Base-by-base conservation (phyloP, 768 basidiomycete genomes). In the Psilocybe sp. region DNA sequence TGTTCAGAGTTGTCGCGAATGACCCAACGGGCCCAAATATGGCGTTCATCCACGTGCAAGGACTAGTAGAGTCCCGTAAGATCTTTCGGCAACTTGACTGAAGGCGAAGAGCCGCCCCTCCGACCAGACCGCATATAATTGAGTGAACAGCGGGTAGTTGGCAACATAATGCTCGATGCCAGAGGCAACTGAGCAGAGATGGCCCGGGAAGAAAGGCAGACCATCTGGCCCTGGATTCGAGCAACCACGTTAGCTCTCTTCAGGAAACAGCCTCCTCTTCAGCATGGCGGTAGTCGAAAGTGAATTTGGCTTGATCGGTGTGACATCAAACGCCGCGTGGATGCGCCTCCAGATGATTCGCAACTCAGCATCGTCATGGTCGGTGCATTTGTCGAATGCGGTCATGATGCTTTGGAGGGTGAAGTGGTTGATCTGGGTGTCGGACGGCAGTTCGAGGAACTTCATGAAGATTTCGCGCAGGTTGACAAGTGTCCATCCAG, bases 341-440 rank as follows among this genome's bases (percentile, higher is more conserved):
- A 92, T 58, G 55, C 66, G 69, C 36, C 62, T 64, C 80, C 83
- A 89, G 38, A 82, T 80, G 11, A 69, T 60, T 18, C 82, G 78
- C 44, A 92, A 58, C 43, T 78, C 64, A 31, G 59, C 62, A 1
- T 63, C 50, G 55, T 90, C 80, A 34, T 72, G 62, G 7, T 72
- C 74, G 46, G 80, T 86, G n/a, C 81, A 73, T 62, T 71, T 81
- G 51, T 74, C 75, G 54, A 84, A 89, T 0, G 86, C 85, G 14
- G 76, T 61, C 54, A 94, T 64, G 44, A 89, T 74, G 82, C 87
- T 89, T 61, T 80, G 85, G 16, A 89, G 56, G 37, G 74, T 67
- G 16, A 74, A 67, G 31, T 68, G 68, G 13, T 74, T 77, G 2
- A 81, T 74, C 16, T 64, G 65, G 36, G 68, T 65, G 44, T 69